Conservation (phyloP, 805 yeast genomes). For the Debaryomyces maramus region DNA sequence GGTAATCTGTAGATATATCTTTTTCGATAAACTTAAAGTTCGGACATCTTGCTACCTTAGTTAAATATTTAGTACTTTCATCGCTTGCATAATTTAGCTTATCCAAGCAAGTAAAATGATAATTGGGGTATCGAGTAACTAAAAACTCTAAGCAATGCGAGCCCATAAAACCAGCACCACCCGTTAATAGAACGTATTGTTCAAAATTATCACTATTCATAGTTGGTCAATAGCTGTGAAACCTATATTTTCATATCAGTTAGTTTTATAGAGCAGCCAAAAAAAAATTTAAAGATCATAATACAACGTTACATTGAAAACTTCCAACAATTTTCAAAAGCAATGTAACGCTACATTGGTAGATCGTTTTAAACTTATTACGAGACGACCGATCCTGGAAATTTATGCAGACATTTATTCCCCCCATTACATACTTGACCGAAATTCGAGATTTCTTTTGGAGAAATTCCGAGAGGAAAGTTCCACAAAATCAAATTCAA, state of each 20-base stretch:
- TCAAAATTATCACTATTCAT: slow-evolving; percentile 6
- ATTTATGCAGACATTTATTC: too few species aligned
- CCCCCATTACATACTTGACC: too few species aligned
- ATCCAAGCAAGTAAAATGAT: slow-evolving; percentile 46
- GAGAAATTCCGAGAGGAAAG: not conserved
- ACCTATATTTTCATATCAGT: too few species aligned
- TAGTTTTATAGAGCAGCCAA: too few species aligned
- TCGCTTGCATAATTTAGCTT: slow-evolving; percentile 47
- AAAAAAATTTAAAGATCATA: too few species aligned
- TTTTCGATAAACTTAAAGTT: slow-evolving; percentile 26
- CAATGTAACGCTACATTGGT: slow-evolving; percentile 9
- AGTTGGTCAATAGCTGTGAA: too few species aligned
- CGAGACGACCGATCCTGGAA: too few species aligned
- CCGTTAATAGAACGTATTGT: slow-evolving; percentile 44
- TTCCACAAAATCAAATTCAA: not conserved
- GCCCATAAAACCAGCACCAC: slow-evolving; percentile 61
- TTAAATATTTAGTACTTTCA: slow-evolving; percentile 23
- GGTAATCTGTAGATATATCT: slow-evolving; percentile 35
- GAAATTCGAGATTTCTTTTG: not conserved
- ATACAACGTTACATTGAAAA: slow-evolving; percentile 13
- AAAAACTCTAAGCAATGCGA: slow-evolving; percentile 44
- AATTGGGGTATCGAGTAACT: slow-evolving; percentile 26
- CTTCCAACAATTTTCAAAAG: too few species aligned
- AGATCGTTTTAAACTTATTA: not conserved
- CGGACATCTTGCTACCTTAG: slow-evolving; percentile 8